Percentiles rank a stretch among this genome's conserved stretches.
Conservation (phyloP, 2,329 filamentous ascomycete species). For the Juglanconis juglandina region DNA sequence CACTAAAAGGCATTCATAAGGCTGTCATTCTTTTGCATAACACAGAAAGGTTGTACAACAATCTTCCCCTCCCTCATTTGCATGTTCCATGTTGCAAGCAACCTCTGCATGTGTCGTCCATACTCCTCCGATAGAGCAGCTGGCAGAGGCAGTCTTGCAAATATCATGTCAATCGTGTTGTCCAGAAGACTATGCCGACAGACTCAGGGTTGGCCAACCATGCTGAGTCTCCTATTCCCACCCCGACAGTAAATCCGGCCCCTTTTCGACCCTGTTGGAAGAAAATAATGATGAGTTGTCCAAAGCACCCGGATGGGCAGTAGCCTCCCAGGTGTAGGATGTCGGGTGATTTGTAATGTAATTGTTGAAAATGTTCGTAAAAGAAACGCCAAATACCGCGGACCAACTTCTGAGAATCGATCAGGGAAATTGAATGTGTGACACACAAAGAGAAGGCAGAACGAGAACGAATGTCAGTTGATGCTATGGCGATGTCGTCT, state of each 20-base stretch:
- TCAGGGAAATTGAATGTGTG: constrained; percentile 21
- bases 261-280: constrained; percentile 4
- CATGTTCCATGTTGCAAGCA: background rate
- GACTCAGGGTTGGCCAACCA: background rate
- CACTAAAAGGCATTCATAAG: constrained; percentile 11
- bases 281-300: constrained; percentile 35
- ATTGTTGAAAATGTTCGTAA: constrained; percentile 34
- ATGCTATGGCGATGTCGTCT: background rate
- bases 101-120: background rate
- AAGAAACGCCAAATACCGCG: constrained; percentile 31
- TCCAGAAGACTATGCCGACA: constrained; percentile 12
- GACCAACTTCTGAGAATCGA: constrained; percentile 27
- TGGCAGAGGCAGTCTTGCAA: background rate
- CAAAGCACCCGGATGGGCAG: constrained; percentile 35
- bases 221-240: constrained; percentile 3
- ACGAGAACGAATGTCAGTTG: background rate
- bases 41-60: constrained; percentile 13
- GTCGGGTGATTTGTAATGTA: constrained; percentile 35
- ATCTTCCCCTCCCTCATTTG: background rate
- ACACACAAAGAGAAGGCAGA: constrained; percentile 9
- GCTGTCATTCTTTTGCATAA: constrained; percentile 8
- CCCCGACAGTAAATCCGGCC: constrained; percentile 16
- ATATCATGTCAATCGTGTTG: constrained; percentile 8
- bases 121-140: background rate
- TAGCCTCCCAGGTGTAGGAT: constrained; percentile 38